Evolutionary conservation across 805 yeast genomes (phyloP).

Genomic region (Schwanniomyces sp.): DNA sequence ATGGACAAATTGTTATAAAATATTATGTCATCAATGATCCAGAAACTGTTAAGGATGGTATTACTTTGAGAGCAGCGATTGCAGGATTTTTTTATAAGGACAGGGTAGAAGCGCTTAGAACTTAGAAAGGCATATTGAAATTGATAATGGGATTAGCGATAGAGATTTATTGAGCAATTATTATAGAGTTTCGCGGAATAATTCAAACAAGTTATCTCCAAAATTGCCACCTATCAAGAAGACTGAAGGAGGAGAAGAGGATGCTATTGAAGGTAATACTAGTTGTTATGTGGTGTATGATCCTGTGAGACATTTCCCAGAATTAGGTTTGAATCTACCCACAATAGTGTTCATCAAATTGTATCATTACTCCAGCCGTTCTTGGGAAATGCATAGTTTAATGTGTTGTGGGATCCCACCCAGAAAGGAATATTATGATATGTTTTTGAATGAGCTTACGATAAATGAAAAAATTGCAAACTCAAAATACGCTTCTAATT

Average conservation of each 20-base stretch:
- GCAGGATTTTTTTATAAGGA: conserved; percentile 5
- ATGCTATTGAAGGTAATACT: background rate
- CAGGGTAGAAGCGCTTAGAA: conserved; percentile 1
- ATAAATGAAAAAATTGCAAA: conserved; percentile 3
- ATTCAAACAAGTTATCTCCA: no score
- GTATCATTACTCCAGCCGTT: no score
- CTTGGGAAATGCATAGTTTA: background rate
- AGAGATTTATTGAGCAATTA: no score
- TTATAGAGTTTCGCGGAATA: no score
- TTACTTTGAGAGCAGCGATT: conserved; percentile 5
- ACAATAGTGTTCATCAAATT: no score
- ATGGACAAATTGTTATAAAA: no score
- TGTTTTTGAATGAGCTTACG: conserved; percentile 1
- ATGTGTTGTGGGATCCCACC: background rate
- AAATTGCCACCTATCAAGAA: no score
- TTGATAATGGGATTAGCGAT: no score
- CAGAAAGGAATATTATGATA: conserved; percentile 1
- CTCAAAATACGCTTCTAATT: conserved; percentile 3
- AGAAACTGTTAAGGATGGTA: conserved; percentile 5
- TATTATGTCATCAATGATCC: background rate
- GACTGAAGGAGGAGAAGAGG: no score
- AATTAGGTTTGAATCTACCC: no score
- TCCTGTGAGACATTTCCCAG: no score
- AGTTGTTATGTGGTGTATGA: no score
- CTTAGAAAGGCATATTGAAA: background rate